Evolutionary conservation across 1,139 yeast species (phyloP).

Genomic region (Debaryomyces sp.): DNA sequence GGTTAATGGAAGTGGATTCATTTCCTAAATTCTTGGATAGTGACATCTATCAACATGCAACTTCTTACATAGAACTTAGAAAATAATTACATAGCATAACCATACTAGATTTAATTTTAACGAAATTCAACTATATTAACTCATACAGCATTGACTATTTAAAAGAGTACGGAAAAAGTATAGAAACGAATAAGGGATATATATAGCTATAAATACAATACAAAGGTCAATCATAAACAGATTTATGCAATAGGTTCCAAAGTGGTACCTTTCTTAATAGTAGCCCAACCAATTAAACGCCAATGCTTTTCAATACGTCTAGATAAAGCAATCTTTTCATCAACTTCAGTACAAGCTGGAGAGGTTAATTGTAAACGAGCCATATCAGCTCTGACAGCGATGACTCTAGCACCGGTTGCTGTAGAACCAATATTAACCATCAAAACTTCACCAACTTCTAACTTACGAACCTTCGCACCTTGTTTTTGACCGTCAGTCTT

Average conservation of each 20-base stretch:
- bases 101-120: neutral
- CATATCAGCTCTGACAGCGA: conserved; percentile 98
- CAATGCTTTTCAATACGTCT: conserved; percentile 99
- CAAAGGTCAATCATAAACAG: conserved; percentile 9
- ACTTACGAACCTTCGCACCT: conserved; percentile 90
- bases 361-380: conserved; percentile 96
- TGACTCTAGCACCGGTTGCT: conserved; percentile 98
- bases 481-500: conserved; percentile 98
- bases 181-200: conserved; percentile 8
- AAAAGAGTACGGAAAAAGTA: conserved; percentile 2
- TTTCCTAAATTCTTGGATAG: conserved; percentile 64
- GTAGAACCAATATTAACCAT: conserved; percentile 99
- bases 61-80: conserved; percentile 14
- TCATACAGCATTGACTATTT: conserved; percentile 3
- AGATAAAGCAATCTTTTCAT: conserved; percentile 97
- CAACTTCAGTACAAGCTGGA: conserved; percentile 98
- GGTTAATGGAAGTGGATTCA: conserved; percentile 73
- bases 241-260: conserved; percentile 63
- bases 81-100: neutral
- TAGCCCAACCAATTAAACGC: conserved; percentile 99
- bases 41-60: conserved; percentile 21
- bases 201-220: conserved; percentile 23
- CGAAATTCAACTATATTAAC: conserved; percentile 4
- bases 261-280: conserved; percentile 92
- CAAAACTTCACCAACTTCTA: conserved; percentile 91